Conservation (phyloP, 306 rosid species). For the Trifolium repens region DNA sequence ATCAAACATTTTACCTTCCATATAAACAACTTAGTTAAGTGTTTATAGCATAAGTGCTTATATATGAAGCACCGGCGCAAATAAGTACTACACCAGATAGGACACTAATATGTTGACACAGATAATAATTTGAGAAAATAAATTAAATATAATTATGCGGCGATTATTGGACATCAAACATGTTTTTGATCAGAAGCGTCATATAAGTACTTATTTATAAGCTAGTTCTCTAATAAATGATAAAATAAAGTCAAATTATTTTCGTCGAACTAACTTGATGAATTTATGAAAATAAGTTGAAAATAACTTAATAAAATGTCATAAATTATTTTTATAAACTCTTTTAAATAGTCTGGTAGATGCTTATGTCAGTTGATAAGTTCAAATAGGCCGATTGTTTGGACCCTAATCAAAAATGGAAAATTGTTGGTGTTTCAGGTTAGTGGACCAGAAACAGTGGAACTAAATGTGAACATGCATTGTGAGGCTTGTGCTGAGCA, state of each 20-base stretch:
- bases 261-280: no score
- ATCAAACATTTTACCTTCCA: background rate
- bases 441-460: conserved; percentile 70
- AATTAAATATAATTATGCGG: background rate
- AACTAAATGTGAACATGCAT: conserved; percentile 91
- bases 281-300: no score
- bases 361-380: background rate
- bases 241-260: no score
- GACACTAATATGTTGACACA: background rate
- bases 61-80: background rate
- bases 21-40: background rate
- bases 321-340: background rate
- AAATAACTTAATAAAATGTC: background rate
- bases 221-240: no score
- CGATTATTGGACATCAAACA: background rate
- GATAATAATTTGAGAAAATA: background rate
- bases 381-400: background rate
- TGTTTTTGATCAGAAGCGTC: background rate
- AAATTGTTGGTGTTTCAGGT: conserved; percentile 57
- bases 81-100: background rate
- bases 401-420: background rate
- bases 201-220: no score
- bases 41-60: background rate
- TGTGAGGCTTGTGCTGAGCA: conserved; percentile 96
- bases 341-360: background rate